Conservation (phyloP, 2,329 filamentous ascomycete species). For the Fusarium keratoplasticum region DNA sequence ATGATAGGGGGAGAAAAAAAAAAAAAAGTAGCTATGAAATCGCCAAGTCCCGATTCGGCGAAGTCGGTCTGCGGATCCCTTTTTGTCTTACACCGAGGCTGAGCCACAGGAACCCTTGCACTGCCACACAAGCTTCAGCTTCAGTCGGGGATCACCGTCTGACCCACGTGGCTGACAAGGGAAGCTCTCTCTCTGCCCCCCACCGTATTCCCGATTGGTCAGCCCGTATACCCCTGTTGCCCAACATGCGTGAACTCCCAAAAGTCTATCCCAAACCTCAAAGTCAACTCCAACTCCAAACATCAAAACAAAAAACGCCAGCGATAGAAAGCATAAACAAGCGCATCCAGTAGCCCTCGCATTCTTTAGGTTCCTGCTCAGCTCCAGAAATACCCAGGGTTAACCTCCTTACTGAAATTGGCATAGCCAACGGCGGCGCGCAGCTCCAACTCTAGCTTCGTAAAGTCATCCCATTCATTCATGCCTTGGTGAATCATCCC, state of each 20-base stretch:
- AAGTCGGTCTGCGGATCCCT: conserved; percentile 3
- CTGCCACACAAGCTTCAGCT: conserved; percentile 13
- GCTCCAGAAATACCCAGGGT: neutral
- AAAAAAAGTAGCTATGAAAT: conserved; percentile 14
- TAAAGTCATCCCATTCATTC: neutral
- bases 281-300: neutral
- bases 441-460: neutral
- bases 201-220: conserved; percentile 40
- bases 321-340: neutral
- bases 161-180: conserved; percentile 31
- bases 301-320: neutral
- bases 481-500: neutral
- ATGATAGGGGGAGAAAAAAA: conserved; percentile 1
- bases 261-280: neutral
- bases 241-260: conserved; percentile 2
- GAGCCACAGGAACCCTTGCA: conserved; percentile 23
- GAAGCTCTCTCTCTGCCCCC: conserved; percentile 5
- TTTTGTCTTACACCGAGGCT: neutral
- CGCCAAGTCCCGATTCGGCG: conserved; percentile 28
- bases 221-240: conserved; percentile 10
- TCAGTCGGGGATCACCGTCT: conserved; percentile 21
- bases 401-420: neutral
- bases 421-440: neutral
- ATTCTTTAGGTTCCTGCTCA: neutral
- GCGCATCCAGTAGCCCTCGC: neutral